Evolutionary conservation across 2,329 filamentous ascomycete genomes (phyloP).

Genomic region (Hypoxylon sp.): DNA sequence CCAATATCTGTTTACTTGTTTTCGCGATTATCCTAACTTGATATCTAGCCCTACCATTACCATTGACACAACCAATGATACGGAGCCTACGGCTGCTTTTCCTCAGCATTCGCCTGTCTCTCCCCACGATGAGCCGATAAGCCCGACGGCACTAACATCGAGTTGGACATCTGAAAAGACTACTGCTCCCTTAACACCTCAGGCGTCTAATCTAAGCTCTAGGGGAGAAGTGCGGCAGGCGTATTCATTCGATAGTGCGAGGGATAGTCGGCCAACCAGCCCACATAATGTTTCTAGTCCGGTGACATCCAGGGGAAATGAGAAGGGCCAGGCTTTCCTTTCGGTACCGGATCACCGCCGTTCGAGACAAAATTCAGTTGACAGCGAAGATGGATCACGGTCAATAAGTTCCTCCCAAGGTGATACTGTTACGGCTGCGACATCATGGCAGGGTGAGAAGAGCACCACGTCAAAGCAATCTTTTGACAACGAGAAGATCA

Average conservation of each 20-base stretch:
- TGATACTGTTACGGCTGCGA: conserved; percentile 70
- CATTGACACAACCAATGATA: conserved; percentile 54
- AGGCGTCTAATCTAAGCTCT: conserved; percentile 44
- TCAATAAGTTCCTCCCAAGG: conserved; percentile 71
- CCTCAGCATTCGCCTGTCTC: conserved; percentile 49
- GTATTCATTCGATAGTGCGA: conserved; percentile 72
- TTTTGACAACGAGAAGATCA: conserved; percentile 67
- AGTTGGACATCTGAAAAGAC: conserved; percentile 49
- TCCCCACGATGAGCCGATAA: conserved; percentile 49
- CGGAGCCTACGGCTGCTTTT: conserved; percentile 42
- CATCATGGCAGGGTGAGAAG: conserved; percentile 57
- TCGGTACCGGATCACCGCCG: conserved; percentile 73
- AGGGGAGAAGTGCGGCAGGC: conserved; percentile 64
- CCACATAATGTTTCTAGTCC: conserved; percentile 79
- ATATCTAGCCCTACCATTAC: conserved; percentile 54
- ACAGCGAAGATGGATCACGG: conserved; percentile 72
- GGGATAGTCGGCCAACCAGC: conserved; percentile 76
- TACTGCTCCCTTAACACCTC: conserved; percentile 36
- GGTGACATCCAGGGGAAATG: conserved; percentile 60
- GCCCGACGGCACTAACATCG: conserved; percentile 50
- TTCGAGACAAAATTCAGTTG: conserved; percentile 77
- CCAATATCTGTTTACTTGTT: not conserved
- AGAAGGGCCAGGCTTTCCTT: conserved; percentile 69
- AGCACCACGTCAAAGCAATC: conserved; percentile 50
- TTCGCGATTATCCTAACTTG: conserved; percentile 28